These are phyloP conservation scores for Claviceps maximensis DNA, from an alignment of 2,329 filamentous ascomycete species.

Conservation along the genomic window DNA sequence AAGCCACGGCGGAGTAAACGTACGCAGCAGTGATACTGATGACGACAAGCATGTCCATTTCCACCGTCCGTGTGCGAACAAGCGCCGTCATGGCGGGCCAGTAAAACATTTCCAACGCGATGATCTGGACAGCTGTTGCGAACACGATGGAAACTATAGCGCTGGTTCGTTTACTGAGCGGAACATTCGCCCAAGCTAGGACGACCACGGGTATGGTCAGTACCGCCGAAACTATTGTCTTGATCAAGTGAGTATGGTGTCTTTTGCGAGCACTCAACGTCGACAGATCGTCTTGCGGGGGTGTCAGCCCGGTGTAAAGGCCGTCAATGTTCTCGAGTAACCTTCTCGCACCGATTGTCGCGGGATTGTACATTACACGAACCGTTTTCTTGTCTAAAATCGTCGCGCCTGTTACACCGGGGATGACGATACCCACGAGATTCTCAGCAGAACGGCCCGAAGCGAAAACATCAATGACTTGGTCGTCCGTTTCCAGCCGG, in stretches of 20 bases:
- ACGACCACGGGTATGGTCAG: constrained; percentile 22
- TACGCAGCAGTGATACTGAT: constrained; percentile 42
- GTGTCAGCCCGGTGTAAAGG: constrained; percentile 15
- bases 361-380: constrained; percentile 22
- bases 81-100: constrained; percentile 32
- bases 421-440: constrained; percentile 9
- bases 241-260: constrained; percentile 19
- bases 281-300: constrained; percentile 19
- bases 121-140: constrained; percentile 36
- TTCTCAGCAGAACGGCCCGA: constrained; percentile 10
- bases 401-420: constrained; percentile 15
- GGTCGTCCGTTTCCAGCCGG: constrained; percentile 13
- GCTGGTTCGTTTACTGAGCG: constrained; percentile 11
- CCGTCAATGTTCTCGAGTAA: constrained; percentile 12
- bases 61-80: constrained; percentile 29
- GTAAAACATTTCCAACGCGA: constrained; percentile 37
- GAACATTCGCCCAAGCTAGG: constrained; percentile 17
- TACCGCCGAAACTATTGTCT: constrained; percentile 16
- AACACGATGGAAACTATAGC: constrained; percentile 26
- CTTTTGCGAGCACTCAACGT: constrained; percentile 17
- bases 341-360: constrained; percentile 18
- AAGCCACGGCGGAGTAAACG: constrained; percentile 30
- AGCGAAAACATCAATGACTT: constrained; percentile 17
- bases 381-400: constrained; percentile 18
- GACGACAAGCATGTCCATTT: constrained; percentile 44